Base-by-base conservation (phyloP, 306 rosid species). In the Vigna mungo region DNA sequence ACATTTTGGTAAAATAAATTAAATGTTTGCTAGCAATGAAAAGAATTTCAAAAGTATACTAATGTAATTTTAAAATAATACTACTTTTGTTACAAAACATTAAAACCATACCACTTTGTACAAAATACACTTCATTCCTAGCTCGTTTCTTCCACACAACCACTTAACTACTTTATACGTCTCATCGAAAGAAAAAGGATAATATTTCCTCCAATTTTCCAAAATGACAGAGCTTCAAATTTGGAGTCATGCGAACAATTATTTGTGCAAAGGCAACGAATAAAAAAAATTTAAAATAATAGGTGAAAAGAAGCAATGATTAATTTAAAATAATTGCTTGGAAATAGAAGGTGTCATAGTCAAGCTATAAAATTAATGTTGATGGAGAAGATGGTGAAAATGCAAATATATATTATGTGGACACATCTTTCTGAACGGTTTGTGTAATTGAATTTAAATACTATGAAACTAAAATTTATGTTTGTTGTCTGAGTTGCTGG, bases 391-490 rank as follows among this genome's bases (percentile, higher is more conserved):
- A 6, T 14, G 53, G 15, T 21, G 66, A 23, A n/a, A 54, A 25
- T 67, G 48, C 18, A 58, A 30, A 69, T 20, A 46, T 68, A 52
- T 68, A 52, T 44, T 44, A 12, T 68, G 43, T 69, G 53, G 76
- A 20, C 52, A 20, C 71, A 58, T 32, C 51, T 47, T 49, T 34
- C 46, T 17, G 41, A 68, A 60, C 32, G 15, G 60, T 78, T 32
- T 67, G 10, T 3, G 37, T 6, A 60, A 53, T 46, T 47, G 4
- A 56, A 51, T 49, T 25, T 41, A 41, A 39, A 39, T 39, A 39
- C 44, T 75, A 41, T 16, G 77, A 65, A 58, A 75, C 66, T n/a
- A 2, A 64, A 53, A 68, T 43, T 21, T 53, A 7, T 68, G 41
- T 32, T 41, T 63, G 1, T 62, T n/a, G 69, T 71, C 8, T 39